Base-by-base conservation (phyloP, 2,329 filamentous ascomycete species). In the Cladophialophora psammophila region DNA sequence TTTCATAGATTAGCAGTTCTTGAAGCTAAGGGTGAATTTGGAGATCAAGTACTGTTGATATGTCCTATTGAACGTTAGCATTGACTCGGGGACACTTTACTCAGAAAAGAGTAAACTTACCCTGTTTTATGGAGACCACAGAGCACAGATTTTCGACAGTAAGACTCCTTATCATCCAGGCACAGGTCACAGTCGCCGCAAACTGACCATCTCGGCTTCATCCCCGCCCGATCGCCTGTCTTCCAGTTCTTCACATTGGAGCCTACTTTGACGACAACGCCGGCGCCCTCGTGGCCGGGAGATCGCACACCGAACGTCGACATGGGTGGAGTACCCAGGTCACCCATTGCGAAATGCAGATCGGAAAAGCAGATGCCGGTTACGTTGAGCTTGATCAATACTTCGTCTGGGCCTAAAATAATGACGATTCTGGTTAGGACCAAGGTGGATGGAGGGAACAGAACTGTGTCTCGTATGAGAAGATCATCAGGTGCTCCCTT, bases 311-410 rank as follows among this genome's bases (percentile, higher is more conserved):
- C 79, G 42, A 82, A 78, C 0, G 68, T 66, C 0, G 78, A 80
- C 82, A 84, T 85, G 7, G 76, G 75, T 0, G 81, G 81, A 0
- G 80, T 62, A 0, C 79, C 81, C 76, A 84, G 81, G 72, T 88
- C 85, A 63, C 82, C 82, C 60, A 83, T 67, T 83, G 87, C 86
- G 75, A 83, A 83, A 72, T 88, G 86, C n/a, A 88, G 75, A 71
- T 88, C 86, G 26, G 80, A 82, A 67, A 83, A 82, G 76, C 86
- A 88, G 54, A 88, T 79, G 0, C 86, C 86, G 1, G 86, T 88
- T 26, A 80, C 80, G 65, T 87, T 88, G 58, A 88, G 78, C 60
- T 81, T 83, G 71, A 88, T 79, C 5, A 88, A 79, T 20, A 88
- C 75, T 65, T 88, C 85, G 59, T 86, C 79, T 5, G 82, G 81